phyloP scores from a whole-genome alignment of 1,139 yeast genomes.

The Yamadazyma blattariae region DNA sequence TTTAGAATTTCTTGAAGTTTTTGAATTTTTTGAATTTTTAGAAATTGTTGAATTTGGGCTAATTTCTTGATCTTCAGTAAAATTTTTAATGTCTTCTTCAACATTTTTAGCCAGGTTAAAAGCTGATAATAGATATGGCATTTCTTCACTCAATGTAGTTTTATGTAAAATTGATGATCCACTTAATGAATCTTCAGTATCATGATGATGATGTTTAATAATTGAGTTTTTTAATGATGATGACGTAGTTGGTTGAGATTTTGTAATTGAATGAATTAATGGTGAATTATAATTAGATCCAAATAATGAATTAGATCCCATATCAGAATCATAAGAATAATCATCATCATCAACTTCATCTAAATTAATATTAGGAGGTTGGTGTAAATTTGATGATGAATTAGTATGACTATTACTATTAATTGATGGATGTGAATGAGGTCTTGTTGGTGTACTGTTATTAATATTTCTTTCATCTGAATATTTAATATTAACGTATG shows the following conservation, averaged over 20 bases:
- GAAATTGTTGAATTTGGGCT: neutral
- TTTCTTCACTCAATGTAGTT: conserved; percentile 50
- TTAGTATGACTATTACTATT: too few species aligned
- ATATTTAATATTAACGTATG: conserved; percentile 4
- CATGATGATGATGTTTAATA: conserved; percentile 1
- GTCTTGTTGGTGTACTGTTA: neutral
- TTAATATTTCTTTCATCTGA: neutral
- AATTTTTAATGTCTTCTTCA: conserved; percentile 48
- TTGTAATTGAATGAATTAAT: conserved; percentile 42
- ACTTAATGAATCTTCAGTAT: conserved; percentile 19
- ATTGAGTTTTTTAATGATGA: conserved; percentile 2
- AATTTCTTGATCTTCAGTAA: conserved; percentile 20
- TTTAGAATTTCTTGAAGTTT: neutral
- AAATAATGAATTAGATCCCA: conserved; percentile 26
- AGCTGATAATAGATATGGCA: conserved; percentile 58
- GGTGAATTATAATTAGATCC: conserved; percentile 34
- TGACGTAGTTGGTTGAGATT: conserved; percentile 13
- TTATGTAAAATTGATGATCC: conserved; percentile 33
- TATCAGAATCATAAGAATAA: conserved; percentile 28
- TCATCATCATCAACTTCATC: conserved; percentile 16
- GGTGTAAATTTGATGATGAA: neutral
- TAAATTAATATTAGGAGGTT: conserved; percentile 3
- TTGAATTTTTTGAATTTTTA: neutral
- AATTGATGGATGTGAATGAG: neutral
- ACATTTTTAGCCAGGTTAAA: conserved; percentile 51